phyloP scores from a whole-genome alignment of 2,329 filamentous ascomycete species.

The Fusarium sp. region DNA sequence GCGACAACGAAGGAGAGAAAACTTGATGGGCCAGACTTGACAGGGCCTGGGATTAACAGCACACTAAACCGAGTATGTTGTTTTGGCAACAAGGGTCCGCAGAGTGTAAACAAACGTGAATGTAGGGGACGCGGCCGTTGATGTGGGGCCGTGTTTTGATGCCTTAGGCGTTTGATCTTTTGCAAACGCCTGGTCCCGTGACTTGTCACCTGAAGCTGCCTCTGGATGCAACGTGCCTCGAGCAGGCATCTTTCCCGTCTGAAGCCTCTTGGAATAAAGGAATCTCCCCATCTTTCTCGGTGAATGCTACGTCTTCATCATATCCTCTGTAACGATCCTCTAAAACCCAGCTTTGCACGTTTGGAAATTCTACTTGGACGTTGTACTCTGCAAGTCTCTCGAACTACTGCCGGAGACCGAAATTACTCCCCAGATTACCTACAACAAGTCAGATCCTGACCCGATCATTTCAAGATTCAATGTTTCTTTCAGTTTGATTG shows the following conservation, averaged over 20 bases:
- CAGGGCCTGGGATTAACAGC: conserved; percentile 35
- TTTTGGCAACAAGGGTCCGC: conserved; percentile 43
- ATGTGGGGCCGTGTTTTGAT: conserved; percentile 35
- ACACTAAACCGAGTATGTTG: conserved; percentile 40
- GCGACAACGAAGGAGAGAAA: conserved; percentile 41
- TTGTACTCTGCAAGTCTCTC: neutral
- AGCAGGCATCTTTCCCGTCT: neutral
- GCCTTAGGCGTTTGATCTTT: conserved; percentile 34
- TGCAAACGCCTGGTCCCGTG: conserved; percentile 26
- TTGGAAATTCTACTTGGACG: neutral
- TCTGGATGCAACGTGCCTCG: neutral
- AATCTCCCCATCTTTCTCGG: neutral
- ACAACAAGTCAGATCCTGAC: conserved; percentile 14
- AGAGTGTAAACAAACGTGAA: conserved; percentile 48
- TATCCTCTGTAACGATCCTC: neutral
- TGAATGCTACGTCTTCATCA: neutral
- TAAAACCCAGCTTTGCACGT: neutral
- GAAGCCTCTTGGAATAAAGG: neutral
- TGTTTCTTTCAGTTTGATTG: conserved; percentile 16
- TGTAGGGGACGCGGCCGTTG: conserved; percentile 36
- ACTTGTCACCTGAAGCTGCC: conserved; percentile 28
- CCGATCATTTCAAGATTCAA: neutral
- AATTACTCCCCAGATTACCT: neutral
- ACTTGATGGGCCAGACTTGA: conserved; percentile 42
- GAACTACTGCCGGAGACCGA: conserved; percentile 7